Evolutionary conservation across 2,329 filamentous ascomycete genomes (phyloP), one percentile per base, ranked within the genome.

Genomic region (Aspergillus sp.): DNA sequence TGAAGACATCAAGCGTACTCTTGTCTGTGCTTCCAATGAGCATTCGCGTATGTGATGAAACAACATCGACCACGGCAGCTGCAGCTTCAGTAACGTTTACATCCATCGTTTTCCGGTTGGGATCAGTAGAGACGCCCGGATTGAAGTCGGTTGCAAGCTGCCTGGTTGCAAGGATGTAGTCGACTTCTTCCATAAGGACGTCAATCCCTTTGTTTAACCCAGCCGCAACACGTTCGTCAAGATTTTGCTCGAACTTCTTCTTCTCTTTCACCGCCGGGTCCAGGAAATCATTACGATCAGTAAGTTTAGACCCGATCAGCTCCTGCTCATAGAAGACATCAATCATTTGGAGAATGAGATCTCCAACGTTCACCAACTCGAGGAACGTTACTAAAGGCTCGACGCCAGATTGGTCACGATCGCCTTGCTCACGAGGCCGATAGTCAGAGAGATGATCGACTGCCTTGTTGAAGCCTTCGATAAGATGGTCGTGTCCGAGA

Each of bases 321-420:
- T 99, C 95, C 76, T 98, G 95, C 71, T 96, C 90, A 76, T 96
- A 99, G 72, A 99, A 99, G 35, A 99, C 92, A 71, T 99, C 95
- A 58, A 99, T 87, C 95, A 99, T 99, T 74, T 99, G 95, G 59
- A 96, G 91, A 66, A 99, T 99, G 57, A 99, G 82, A 73, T 99
- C 95, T 58, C 95, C 95, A 1, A 99, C 93, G 70, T 99, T 99
- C 73, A 99, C 95, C 27, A 99, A 84, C 76, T 99, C 95, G 60
- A 99, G 86, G 68, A 99, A 99, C 0, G 91, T 97, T 46, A 97
- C 92, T 4, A 99, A 83, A 2, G 95, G 95, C 55, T 92, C 91
- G 7, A 97, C 93, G 1, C 90, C 90, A 11, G 84, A 80, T 62
- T 87, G 82, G 67, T 85, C 85, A 63, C 86, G 68, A 79, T 89